Base-by-base conservation (phyloP, 163 green algal genomes). In the Trebouxiophyceae sp. region DNA sequence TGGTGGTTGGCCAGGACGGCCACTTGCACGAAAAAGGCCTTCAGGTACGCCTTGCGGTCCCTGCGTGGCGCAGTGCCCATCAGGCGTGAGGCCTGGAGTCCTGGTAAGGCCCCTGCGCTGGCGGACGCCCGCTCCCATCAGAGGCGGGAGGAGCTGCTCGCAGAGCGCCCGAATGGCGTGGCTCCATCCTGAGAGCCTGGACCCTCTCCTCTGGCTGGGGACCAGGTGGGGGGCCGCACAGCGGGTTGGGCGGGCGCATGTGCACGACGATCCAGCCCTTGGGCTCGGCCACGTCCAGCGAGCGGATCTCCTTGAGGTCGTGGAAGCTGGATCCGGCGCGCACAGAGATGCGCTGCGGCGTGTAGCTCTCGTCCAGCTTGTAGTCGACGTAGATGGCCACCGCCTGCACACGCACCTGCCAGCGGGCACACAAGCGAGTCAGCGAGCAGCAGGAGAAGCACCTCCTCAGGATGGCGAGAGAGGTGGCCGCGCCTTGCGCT, bases 351-450 rank as follows among this genome's bases (percentile, higher is more conserved):
- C 85, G 84, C 60, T 75, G 87, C 2, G 94, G 94, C 6, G 94
- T 99, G 85, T 99, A 99, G 65, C 81, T 93, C 79, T 99, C 94
- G 71, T 99, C 94, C 6, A 88, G 67, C 65, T 91, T 93, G 76
- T 85, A 97, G 71, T 99, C 88, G 2, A 93, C 63, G 62, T 93
- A 86, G 12, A 99, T 29, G 24, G 84, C 80, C 24, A 98, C 45
- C 63, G 87, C 76, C 67, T 82, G 56, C 31, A 83, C 30, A 22
- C 55, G 46, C 24, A 75, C 58, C 76, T 79, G 47, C 55, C 8
- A n/a, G 16, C 16, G 39, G 8, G 39, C 16, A 8, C 39, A 50
- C 39, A n/a, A n/a, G n/a, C n/a, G n/a, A n/a, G n/a, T n/a, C n/a
- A n/a, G n/a, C n/a, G n/a, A n/a, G n/a, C n/a, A n/a, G n/a, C n/a